phyloP scores from a whole-genome alignment of 2,329 filamentous ascomycete genomes.

The Tolypocladium pustulatum region DNA sequence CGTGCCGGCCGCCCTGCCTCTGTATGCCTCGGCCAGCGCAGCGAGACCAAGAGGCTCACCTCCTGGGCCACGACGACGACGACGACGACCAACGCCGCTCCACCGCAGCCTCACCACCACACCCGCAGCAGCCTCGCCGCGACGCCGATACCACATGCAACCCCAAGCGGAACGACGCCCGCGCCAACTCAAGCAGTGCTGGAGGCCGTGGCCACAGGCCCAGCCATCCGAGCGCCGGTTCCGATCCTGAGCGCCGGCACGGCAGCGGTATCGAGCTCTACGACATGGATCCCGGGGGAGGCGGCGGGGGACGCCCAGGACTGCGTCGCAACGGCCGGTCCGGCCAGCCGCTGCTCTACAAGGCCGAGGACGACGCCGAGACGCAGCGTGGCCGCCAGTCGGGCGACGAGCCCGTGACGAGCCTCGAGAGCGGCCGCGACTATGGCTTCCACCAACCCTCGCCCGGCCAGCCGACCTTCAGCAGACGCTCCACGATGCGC shows the following conservation, averaged over 20 bases:
- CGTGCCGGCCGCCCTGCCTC: not conserved
- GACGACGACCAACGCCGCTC: not conserved
- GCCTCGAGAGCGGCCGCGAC: conserved; percentile 11
- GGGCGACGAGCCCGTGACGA: conserved; percentile 6
- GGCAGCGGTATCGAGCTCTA: conserved; percentile 11
- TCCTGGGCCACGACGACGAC: not conserved
- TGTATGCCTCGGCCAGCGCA: conserved; percentile 12
- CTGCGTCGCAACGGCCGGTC: conserved; percentile 7
- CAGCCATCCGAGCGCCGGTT: conserved; percentile 15
- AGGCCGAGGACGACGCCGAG: conserved; percentile 9
- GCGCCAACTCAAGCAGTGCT: conserved; percentile 14
- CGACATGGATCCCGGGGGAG: conserved; percentile 22
- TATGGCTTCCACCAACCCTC: conserved; percentile 13
- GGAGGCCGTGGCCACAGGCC: conserved; percentile 11
- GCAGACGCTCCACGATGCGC: conserved; percentile 55
- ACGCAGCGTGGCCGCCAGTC: conserved; percentile 10
- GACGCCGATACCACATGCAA: conserved; percentile 15
- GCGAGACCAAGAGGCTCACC: conserved; percentile 10
- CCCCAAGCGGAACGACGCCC: conserved; percentile 6
- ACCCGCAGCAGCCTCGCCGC: conserved; percentile 7
- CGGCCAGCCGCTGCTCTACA: conserved; percentile 10
- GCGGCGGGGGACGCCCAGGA: conserved; percentile 13
- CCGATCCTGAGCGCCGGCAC: conserved; percentile 12
- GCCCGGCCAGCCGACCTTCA: conserved; percentile 15
- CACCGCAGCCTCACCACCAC: not conserved